Conservation (phyloP, 768 basidiomycete species). For the Sporobolomyces pararoseus region DNA sequence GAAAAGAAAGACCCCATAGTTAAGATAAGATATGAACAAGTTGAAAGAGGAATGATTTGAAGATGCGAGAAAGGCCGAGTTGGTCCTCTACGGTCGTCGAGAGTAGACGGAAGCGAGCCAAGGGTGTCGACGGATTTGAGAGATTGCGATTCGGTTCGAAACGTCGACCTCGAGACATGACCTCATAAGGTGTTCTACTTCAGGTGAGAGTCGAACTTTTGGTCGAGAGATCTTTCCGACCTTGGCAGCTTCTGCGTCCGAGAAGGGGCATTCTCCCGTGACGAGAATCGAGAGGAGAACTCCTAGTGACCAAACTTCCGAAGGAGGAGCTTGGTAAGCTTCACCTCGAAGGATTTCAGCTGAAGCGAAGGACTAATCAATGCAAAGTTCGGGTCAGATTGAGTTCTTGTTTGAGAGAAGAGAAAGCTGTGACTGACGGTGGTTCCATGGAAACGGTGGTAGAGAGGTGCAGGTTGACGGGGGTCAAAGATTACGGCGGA, state of each 20-base stretch:
- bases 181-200: constrained; percentile 35
- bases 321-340: constrained; percentile 50
- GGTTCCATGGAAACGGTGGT: constrained; percentile 62
- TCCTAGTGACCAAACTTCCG: constrained; percentile 54
- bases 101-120: constrained; percentile 31
- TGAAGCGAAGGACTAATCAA: constrained; percentile 39
- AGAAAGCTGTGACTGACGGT: constrained; percentile 17
- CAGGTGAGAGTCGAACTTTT: constrained; percentile 17
- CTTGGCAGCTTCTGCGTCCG: constrained; percentile 38
- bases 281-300: constrained; percentile 52
- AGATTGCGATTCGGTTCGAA: constrained; percentile 23
- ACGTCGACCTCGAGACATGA: constrained; percentile 37
- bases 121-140: constrained; percentile 29
- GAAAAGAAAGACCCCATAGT: neutral
- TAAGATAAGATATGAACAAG: neutral
- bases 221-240: constrained; percentile 23
- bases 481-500: constrained; percentile 75
- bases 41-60: neutral
- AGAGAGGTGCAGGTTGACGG: constrained; percentile 60
- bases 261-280: constrained; percentile 52
- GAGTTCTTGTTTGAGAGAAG: neutral
- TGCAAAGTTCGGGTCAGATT: constrained; percentile 2
- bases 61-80: neutral
- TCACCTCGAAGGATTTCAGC: constrained; percentile 51
- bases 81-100: constrained; percentile 5